Percentiles rank a stretch among this genome's conserved stretches.
Conservation (phyloP, 164 flowering plant species). For the Magnolia officinalis region DNA sequence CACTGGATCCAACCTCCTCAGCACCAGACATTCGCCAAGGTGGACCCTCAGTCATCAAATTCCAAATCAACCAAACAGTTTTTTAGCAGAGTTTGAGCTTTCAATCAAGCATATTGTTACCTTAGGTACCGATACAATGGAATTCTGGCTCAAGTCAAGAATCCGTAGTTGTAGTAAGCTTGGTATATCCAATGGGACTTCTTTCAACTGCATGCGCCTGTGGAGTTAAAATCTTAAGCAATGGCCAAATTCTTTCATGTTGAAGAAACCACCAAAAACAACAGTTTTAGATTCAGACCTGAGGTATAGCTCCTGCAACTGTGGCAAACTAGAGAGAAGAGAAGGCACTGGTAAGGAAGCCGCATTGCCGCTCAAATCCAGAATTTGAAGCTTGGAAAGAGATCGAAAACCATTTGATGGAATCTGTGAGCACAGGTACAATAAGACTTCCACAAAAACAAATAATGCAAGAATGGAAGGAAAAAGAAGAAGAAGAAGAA, state of each 20-base stretch:
- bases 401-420: conserved; percentile 73
- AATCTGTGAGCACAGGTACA: conserved; percentile 41
- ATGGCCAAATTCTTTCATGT: not conserved
- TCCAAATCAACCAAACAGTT: not conserved
- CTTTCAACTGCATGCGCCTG: conserved; percentile 69
- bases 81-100: not conserved
- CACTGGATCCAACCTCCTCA: too few relatives aligned
- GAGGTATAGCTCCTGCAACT: conserved; percentile 79
- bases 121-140: conserved; percentile 65
- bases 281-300: conserved; percentile 39
- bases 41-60: not conserved
- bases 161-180: conserved; percentile 54
- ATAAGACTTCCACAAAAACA: conserved; percentile 1
- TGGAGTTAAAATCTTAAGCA: conserved; percentile 3
- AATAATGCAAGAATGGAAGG: too few relatives aligned
- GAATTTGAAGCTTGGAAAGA: conserved; percentile 62
- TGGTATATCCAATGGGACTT: conserved; percentile 60
- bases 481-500: not conserved
- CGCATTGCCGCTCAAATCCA: conserved; percentile 80
- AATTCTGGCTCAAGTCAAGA: conserved; percentile 88
- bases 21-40: too few relatives aligned
- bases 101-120: conserved; percentile 26
- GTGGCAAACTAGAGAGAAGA: conserved; percentile 57
- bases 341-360: conserved; percentile 56
- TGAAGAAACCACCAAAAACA: not conserved